Evolutionary conservation across 139 green algal genomes (phyloP).

Genomic region (Chlorella sp.): DNA sequence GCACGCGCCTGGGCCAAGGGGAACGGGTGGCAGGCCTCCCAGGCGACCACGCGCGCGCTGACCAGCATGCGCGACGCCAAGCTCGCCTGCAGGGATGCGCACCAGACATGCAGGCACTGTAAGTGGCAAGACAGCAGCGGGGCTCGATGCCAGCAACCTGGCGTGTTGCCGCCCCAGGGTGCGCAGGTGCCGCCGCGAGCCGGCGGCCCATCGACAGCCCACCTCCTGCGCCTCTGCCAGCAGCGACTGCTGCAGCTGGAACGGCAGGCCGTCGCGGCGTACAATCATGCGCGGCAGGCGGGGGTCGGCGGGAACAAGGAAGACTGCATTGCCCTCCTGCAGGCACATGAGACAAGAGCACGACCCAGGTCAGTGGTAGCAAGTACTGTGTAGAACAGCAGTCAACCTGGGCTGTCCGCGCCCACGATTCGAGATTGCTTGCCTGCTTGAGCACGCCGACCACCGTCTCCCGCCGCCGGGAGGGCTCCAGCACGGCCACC

Average conservation of each 20-base stretch:
- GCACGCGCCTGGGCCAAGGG: slow-evolving; percentile 7
- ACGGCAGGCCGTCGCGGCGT: slow-evolving; percentile 62
- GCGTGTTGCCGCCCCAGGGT: slow-evolving; percentile 9
- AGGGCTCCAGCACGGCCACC: slow-evolving; percentile 68
- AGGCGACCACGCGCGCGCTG: slow-evolving; percentile 31
- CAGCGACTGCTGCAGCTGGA: slow-evolving; percentile 54
- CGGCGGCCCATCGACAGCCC: slow-evolving; percentile 57
- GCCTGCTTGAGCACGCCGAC: slow-evolving; percentile 82
- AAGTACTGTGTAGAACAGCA: too few species aligned
- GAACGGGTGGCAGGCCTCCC: slow-evolving; percentile 27
- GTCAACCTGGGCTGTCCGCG: too few species aligned
- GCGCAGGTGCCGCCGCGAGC: slow-evolving; percentile 50
- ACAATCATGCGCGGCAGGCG: slow-evolving; percentile 65
- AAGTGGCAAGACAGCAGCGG: too few species aligned
- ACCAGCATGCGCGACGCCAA: slow-evolving; percentile 40
- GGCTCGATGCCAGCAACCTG: too few species aligned
- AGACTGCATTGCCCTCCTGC: slow-evolving; percentile 52
- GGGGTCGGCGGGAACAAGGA: slow-evolving; percentile 70
- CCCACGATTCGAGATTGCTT: too few species aligned
- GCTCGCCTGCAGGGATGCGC: too few species aligned
- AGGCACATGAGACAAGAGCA: not conserved
- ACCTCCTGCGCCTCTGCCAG: slow-evolving; percentile 38
- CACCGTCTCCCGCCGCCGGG: slow-evolving; percentile 56
- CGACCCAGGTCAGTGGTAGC: slow-evolving; percentile 18
- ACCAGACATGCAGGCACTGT: too few species aligned